Evolutionary conservation across 2,329 filamentous ascomycete species (phyloP).

Genomic region (Diplodia scrobiculata): DNA sequence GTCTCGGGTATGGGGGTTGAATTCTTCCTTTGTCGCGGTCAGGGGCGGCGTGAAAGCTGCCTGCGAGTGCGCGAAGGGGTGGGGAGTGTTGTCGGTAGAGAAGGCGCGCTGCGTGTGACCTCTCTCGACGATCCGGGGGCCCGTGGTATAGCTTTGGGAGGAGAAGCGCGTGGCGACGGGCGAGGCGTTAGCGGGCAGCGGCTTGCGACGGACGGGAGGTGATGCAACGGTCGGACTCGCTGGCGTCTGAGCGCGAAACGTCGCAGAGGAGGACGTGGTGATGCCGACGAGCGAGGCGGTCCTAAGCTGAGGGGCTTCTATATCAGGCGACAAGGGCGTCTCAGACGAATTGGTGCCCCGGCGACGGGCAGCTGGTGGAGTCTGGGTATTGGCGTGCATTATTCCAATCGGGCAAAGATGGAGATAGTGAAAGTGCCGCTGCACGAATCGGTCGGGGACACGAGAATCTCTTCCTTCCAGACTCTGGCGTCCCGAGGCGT

Average conservation of each 20-base stretch:
- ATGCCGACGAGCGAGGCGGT: slow-evolving; percentile 45
- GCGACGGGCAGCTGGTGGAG: slow-evolving; percentile 24
- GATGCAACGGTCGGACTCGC: slow-evolving; percentile 47
- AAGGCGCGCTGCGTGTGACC: slow-evolving; percentile 33
- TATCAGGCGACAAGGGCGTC: slow-evolving; percentile 29
- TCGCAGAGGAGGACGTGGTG: slow-evolving; percentile 48
- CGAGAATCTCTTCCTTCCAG: slow-evolving; percentile 28
- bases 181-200: slow-evolving; percentile 55
- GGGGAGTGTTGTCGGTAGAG: slow-evolving; percentile 40
- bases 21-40: slow-evolving; percentile 30
- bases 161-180: slow-evolving; percentile 51
- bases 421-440: slow-evolving; percentile 23
- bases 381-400: slow-evolving; percentile 24
- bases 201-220: slow-evolving; percentile 55
- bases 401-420: slow-evolving; percentile 27
- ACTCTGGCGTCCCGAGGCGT: slow-evolving; percentile 27
- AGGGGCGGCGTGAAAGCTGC: slow-evolving; percentile 40
- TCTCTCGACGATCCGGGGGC: slow-evolving; percentile 38
- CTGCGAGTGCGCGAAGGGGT: slow-evolving; percentile 35
- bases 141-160: slow-evolving; percentile 48
- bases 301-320: slow-evolving; percentile 27
- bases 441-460: slow-evolving; percentile 25
- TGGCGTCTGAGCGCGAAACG: slow-evolving; percentile 48
- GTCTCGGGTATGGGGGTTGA: slow-evolving; percentile 45
- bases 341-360: slow-evolving; percentile 27